phyloP scores from a whole-genome alignment of 2,329 filamentous ascomycete species.

The Talaromyces sp. region DNA sequence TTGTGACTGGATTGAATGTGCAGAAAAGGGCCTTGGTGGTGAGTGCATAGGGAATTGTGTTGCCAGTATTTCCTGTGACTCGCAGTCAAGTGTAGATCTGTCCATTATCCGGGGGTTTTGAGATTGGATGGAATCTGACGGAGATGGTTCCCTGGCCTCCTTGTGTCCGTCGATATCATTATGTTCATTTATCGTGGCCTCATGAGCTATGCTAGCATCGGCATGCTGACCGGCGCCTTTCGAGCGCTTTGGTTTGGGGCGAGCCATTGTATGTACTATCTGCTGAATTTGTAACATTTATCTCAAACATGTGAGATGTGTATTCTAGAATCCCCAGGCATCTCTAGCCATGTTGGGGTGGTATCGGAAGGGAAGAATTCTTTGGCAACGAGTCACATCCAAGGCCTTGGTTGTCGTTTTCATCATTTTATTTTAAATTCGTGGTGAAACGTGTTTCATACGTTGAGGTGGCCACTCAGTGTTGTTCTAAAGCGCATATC shows the following conservation, averaged over 20 bases:
- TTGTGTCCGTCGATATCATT: not conserved
- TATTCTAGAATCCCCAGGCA: not conserved
- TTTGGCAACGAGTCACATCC: not conserved
- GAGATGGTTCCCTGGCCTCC: not conserved
- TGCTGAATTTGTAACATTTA: not conserved
- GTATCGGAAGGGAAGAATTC: not conserved
- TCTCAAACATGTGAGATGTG: not conserved
- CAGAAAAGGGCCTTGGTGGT: conserved; percentile 2
- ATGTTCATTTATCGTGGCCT: not conserved
- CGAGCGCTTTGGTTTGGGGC: not conserved
- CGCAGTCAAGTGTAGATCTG: not conserved
- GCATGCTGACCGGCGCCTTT: not conserved
- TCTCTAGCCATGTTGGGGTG: not conserved
- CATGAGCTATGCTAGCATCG: not conserved
- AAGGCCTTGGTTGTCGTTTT: not conserved
- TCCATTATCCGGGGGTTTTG: not conserved
- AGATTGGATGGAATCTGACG: not conserved
- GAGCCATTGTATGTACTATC: not conserved
- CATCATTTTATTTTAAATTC: not conserved
- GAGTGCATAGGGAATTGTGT: not conserved
- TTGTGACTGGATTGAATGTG: conserved; percentile 5
- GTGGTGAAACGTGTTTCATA: not conserved
- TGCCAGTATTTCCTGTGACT: conserved; percentile 4
- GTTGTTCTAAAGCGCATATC: not conserved
- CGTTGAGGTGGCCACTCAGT: not conserved